These are phyloP conservation scores for Kandelia obovata DNA, from an alignment of 345 rosid genomes.

Conservation along the genomic window DNA sequence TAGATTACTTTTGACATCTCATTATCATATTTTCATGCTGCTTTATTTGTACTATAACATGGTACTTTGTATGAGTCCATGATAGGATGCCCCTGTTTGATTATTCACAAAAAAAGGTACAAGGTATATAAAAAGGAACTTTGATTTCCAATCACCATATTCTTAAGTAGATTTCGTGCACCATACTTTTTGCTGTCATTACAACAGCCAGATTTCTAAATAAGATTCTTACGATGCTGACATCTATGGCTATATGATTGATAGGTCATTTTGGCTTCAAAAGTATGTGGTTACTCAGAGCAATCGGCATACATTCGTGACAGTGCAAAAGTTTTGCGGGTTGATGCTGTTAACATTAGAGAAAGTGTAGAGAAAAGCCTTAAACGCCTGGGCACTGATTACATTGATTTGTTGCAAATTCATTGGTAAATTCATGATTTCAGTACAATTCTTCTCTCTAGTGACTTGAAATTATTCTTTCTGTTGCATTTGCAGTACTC, in stretches of 20 bases:
- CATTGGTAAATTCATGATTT: slow-evolving; percentile 59
- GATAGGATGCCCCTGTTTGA: too few relatives aligned
- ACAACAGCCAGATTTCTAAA: slow-evolving; percentile 7
- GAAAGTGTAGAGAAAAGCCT: slow-evolving; percentile 97
- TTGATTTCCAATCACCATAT: neutral
- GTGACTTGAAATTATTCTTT: neutral
- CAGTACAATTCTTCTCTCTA: neutral
- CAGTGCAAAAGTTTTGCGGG: slow-evolving; percentile 55
- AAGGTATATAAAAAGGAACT: neutral
- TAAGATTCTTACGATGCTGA: neutral
- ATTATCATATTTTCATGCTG: too few relatives aligned
- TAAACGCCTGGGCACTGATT: slow-evolving; percentile 81
- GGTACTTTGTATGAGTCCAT: too few relatives aligned
- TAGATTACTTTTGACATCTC: too few relatives aligned
- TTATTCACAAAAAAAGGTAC: neutral
- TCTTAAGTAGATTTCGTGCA: slow-evolving; percentile 2
- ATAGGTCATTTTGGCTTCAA: slow-evolving; percentile 88
- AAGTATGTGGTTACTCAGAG: slow-evolving; percentile 83
- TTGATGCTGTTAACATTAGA: slow-evolving; percentile 81
- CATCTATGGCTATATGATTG: slow-evolving; percentile 15
- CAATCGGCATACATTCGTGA: slow-evolving; percentile 53
- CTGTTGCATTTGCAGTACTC: neutral
- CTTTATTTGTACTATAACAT: too few relatives aligned
- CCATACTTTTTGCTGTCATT: slow-evolving; percentile 1
- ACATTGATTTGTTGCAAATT: slow-evolving; percentile 88